Conservation (phyloP, 192 early-diverging fungal genomes). For the Funneliformis geosporum region DNA sequence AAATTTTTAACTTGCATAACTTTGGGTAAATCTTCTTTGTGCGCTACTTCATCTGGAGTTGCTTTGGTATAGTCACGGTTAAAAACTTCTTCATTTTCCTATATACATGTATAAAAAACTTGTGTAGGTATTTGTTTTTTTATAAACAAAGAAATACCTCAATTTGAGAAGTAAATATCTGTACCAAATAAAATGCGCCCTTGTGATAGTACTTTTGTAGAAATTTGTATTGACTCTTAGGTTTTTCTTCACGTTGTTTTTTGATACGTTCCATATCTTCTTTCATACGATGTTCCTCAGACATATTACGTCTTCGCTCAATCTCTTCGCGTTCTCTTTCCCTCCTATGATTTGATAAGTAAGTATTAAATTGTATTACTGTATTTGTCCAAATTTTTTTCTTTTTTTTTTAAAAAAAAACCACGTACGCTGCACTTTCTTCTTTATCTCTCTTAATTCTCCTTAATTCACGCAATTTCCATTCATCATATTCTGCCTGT, state of each 20-base stretch:
- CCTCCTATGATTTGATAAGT: slow-evolving; percentile 38
- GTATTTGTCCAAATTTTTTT: neutral
- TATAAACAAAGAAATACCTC: neutral
- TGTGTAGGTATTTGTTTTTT: neutral
- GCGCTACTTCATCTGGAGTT: slow-evolving; percentile 69
- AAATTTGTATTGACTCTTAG: slow-evolving; percentile 58
- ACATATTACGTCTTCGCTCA: slow-evolving; percentile 77
- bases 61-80: slow-evolving; percentile 69
- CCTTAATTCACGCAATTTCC: slow-evolving; percentile 87
- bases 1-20: slow-evolving; percentile 94
- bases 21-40: slow-evolving; percentile 74
- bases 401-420: neutral
- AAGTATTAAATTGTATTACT: neutral
- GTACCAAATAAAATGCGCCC: slow-evolving; percentile 81
- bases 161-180: neutral
- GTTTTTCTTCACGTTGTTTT: slow-evolving; percentile 60
- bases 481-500: slow-evolving; percentile 85
- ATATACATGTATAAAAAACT: slow-evolving; percentile 41
- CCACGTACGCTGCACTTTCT: slow-evolving; percentile 63
- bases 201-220: slow-evolving; percentile 87
- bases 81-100: slow-evolving; percentile 56
- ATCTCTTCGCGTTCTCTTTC: slow-evolving; percentile 78
- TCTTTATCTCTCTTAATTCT: slow-evolving; percentile 88
- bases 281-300: slow-evolving; percentile 76
- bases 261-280: slow-evolving; percentile 69